phyloP scores from a whole-genome alignment of 495 filamentous ascomycete species.

The Thozetella sp. region DNA sequence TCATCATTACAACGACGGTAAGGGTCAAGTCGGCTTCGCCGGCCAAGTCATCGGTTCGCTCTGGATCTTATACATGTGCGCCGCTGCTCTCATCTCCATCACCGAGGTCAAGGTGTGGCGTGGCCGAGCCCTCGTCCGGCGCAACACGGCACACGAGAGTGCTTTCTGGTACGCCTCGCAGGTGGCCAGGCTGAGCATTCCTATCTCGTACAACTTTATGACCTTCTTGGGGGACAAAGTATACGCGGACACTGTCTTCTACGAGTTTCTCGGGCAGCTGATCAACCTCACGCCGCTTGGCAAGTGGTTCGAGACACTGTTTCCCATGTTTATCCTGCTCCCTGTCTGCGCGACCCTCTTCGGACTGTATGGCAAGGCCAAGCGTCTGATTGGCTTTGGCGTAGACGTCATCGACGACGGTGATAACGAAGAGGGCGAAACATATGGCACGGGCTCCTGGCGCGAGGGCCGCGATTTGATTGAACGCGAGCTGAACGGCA shows the following conservation, averaged over 20 bases:
- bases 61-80: conserved; percentile 92
- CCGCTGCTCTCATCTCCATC: conserved; percentile 81
- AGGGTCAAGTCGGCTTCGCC: conserved; percentile 76
- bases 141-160: conserved; percentile 87
- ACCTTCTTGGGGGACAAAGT: conserved; percentile 75
- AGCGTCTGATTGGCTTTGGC: conserved; percentile 76
- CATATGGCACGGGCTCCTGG: conserved; percentile 83
- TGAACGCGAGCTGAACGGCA: conserved; percentile 79
- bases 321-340: conserved; percentile 82
- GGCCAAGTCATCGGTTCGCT: conserved; percentile 80
- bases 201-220: conserved; percentile 92
- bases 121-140: conserved; percentile 83
- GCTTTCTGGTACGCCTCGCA: conserved; percentile 95
- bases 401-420: conserved; percentile 76
- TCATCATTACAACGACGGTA: conserved; percentile 66
- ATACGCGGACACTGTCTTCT: conserved; percentile 77
- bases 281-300: conserved; percentile 87
- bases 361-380: conserved; percentile 83
- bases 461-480: conserved; percentile 93
- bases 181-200: conserved; percentile 87
- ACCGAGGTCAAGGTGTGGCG: conserved; percentile 94
- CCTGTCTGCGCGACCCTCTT: conserved; percentile 84
- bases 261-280: conserved; percentile 78
- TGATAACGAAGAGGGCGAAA: conserved; percentile 62
- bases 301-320: conserved; percentile 82